Conservation (phyloP, 192 early-diverging fungal species). For the Umbelopsis sp. region DNA sequence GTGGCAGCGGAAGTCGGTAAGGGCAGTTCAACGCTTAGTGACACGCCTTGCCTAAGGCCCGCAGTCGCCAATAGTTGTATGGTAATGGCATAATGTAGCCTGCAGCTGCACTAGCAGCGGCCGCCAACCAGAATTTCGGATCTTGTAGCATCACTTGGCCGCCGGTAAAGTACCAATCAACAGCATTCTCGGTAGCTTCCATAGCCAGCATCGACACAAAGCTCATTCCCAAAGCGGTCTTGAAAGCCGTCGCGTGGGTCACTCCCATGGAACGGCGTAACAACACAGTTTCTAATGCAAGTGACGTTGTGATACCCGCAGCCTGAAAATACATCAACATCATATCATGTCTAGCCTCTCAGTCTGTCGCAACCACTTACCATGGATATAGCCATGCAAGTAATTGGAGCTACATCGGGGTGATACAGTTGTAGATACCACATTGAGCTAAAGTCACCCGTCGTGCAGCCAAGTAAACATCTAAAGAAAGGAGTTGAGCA, state of each 20-base stretch:
- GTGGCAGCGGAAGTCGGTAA: too few species aligned
- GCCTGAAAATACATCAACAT: conserved; percentile 19
- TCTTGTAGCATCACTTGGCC: conserved; percentile 46
- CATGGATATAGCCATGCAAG: conserved; percentile 49
- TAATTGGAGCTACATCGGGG: conserved; percentile 42
- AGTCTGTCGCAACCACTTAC: conserved; percentile 8
- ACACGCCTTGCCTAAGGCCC: conserved; percentile 53
- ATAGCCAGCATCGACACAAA: conserved; percentile 59
- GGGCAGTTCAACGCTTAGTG: conserved; percentile 36
- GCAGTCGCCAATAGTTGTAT: conserved; percentile 59
- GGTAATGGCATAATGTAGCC: conserved; percentile 57
- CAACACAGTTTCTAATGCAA: conserved; percentile 51
- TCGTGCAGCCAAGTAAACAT: conserved; percentile 58
- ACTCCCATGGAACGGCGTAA: conserved; percentile 41
- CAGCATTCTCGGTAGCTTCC: conserved; percentile 55
- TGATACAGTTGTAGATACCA: conserved; percentile 54
- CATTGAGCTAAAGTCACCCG: conserved; percentile 54
- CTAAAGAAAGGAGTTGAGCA: conserved; percentile 2
- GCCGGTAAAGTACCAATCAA: conserved; percentile 58
- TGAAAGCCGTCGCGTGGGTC: conserved; percentile 38
- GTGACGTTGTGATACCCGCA: conserved; percentile 51
- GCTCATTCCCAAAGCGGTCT: conserved; percentile 61
- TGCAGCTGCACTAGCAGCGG: conserved; percentile 37
- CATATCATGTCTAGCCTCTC: background rate
- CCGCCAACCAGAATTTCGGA: conserved; percentile 51